These are phyloP conservation scores for Bipolaris cookei DNA, from an alignment of 2,329 filamentous ascomycete species.

Conservation along the genomic window DNA sequence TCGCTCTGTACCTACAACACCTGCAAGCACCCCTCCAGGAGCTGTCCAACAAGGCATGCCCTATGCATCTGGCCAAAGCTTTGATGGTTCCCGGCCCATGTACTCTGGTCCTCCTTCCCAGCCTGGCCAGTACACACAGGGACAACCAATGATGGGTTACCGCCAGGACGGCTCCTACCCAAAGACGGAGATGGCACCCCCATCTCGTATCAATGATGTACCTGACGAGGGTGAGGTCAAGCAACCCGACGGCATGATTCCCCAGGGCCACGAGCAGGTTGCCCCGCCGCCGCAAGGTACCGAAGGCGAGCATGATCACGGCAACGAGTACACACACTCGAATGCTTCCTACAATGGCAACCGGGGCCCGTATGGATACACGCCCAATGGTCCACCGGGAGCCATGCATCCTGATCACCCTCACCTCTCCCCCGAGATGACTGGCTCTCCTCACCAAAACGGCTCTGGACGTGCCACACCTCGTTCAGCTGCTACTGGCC, in stretches of 20 bases:
- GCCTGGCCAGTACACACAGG: conserved; percentile 73
- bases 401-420: conserved; percentile 73
- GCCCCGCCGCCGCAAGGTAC: conserved; percentile 65
- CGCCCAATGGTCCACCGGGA: conserved; percentile 67
- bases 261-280: conserved; percentile 55
- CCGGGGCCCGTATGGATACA: conserved; percentile 79
- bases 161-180: conserved; percentile 60
- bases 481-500: conserved; percentile 73
- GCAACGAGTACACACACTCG: conserved; percentile 86
- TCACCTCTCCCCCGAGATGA: conserved; percentile 82
- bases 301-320: conserved; percentile 75
- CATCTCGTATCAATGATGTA: conserved; percentile 67
- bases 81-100: conserved; percentile 78
- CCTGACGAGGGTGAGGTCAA: conserved; percentile 70
- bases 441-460: conserved; percentile 81
- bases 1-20: conserved; percentile 88
- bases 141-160: conserved; percentile 71
- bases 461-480: conserved; percentile 85
- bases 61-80: conserved; percentile 74
- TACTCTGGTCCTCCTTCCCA: conserved; percentile 73
- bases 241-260: conserved; percentile 65
- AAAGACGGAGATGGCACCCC: conserved; percentile 89
- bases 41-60: conserved; percentile 79
- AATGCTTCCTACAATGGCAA: conserved; percentile 72
- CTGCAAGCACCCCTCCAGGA: conserved; percentile 86